phyloP scores from a whole-genome alignment of 345 rosid species.

The Noccaea caerulescens region DNA sequence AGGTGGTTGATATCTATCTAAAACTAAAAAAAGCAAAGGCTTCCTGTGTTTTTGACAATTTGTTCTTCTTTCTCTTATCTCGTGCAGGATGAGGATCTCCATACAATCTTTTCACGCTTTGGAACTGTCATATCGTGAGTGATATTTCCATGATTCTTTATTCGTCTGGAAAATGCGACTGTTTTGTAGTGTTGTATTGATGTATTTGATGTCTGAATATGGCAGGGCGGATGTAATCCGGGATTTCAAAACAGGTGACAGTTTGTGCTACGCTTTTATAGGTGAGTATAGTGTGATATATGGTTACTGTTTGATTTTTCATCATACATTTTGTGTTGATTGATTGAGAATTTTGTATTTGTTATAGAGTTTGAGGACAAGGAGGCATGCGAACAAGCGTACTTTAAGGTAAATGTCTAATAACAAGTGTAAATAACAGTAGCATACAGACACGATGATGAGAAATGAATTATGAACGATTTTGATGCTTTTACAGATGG shows the following conservation, averaged over 20 bases:
- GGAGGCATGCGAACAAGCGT: constrained; percentile 87
- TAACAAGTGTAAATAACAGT: not conserved
- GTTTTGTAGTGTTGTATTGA: not conserved
- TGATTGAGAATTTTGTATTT: constrained; percentile 21
- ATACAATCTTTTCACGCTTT: constrained; percentile 93
- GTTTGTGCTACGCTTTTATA: constrained; percentile 92
- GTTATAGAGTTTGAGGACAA: constrained; percentile 74
- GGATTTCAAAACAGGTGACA: constrained; percentile 94
- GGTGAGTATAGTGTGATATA: constrained; percentile 54
- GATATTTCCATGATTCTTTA: constrained; percentile 10
- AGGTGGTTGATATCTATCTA: constrained; percentile 38
- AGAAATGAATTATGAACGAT: constrained; percentile 17
- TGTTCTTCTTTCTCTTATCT: constrained; percentile 9
- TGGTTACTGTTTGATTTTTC: not conserved
- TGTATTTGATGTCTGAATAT: constrained; percentile 36
- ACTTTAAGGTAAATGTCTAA: constrained; percentile 61
- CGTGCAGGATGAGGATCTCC: constrained; percentile 92
- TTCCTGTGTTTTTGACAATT: constrained; percentile 23
- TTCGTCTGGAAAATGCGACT: not conserved
- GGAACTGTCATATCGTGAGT: constrained; percentile 88
- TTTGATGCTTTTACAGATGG: constrained; percentile 64
- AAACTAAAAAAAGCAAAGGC: not conserved
- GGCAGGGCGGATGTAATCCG: constrained; percentile 90
- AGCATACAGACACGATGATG: not conserved
- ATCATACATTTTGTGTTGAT: not conserved